Percentiles rank a stretch among this genome's conserved stretches.
Evolutionary conservation across 2,329 filamentous ascomycete genomes (phyloP).

Genomic region (Diaporthe sp.): DNA sequence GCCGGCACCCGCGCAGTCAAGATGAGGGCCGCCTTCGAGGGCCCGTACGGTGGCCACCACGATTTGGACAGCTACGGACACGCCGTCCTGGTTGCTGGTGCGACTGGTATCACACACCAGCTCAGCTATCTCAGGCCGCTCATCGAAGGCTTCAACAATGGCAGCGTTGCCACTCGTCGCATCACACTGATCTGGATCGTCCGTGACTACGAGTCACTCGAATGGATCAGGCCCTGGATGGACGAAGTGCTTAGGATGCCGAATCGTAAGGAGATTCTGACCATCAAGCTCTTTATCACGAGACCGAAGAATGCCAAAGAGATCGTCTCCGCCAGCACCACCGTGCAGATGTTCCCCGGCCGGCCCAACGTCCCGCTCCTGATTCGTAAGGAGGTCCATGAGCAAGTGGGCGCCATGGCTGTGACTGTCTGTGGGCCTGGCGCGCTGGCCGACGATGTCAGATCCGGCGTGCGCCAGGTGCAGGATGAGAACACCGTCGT

Average conservation of each 20-base stretch:
- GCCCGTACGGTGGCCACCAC: constrained; percentile 87
- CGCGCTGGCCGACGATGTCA: constrained; percentile 79
- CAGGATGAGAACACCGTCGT: constrained; percentile 71
- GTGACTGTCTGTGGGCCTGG: constrained; percentile 85
- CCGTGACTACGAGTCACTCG: constrained; percentile 86
- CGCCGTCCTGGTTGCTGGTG: constrained; percentile 88
- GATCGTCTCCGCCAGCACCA: constrained; percentile 79
- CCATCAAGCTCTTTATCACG: constrained; percentile 91
- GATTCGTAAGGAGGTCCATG: constrained; percentile 82
- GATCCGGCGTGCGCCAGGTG: constrained; percentile 72
- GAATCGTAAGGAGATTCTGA: constrained; percentile 82
- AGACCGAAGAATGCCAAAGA: constrained; percentile 86
- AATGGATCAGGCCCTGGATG: constrained; percentile 94
- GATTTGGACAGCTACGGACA: constrained; percentile 93
- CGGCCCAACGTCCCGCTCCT: constrained; percentile 84
- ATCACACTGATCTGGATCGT: constrained; percentile 93
- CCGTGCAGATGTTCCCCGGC: constrained; percentile 92
- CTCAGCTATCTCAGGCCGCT: constrained; percentile 87
- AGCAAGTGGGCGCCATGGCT: constrained; percentile 88
- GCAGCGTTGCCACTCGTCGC: constrained; percentile 82
- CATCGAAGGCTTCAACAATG: constrained; percentile 73
- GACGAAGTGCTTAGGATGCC: constrained; percentile 80
- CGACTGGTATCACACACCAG: constrained; percentile 95
- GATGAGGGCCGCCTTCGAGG: constrained; percentile 83
- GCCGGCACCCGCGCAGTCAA: constrained; percentile 64